Conservation (phyloP, 75 land plant genomes). For the Sequoia sempervirens region DNA sequence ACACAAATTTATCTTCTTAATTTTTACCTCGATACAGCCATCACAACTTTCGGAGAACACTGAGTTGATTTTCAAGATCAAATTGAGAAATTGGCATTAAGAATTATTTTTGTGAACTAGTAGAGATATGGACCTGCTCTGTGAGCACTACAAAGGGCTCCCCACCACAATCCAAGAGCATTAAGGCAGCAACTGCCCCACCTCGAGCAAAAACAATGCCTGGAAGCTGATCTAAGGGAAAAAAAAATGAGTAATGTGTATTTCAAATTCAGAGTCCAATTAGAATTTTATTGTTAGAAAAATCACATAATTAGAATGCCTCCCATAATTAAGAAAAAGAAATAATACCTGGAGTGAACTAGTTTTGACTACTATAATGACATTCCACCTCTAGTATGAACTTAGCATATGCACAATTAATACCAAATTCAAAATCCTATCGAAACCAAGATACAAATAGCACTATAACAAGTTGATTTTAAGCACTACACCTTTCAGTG, state of each 20-base stretch:
- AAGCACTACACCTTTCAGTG: no score
- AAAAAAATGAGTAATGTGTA: slow-evolving; percentile 2
- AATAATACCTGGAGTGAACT: background rate
- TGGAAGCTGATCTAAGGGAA: slow-evolving; percentile 69
- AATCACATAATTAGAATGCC: background rate
- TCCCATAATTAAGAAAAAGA: background rate
- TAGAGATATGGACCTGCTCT: slow-evolving; percentile 67
- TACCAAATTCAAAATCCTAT: background rate
- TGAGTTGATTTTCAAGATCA: background rate
- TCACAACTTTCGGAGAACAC: background rate
- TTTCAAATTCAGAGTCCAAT: background rate
- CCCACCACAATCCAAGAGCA: slow-evolving; percentile 74
- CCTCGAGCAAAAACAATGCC: slow-evolving; percentile 96
- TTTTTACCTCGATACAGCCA: background rate
- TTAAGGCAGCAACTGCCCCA: slow-evolving; percentile 77
- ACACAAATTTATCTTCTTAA: background rate
- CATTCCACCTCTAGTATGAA: background rate
- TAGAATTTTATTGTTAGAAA: background rate
- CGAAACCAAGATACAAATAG: background rate
- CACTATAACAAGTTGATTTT: background rate
- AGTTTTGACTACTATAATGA: background rate
- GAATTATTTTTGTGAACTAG: background rate
- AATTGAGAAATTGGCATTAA: background rate
- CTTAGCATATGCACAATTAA: background rate
- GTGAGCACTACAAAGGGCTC: slow-evolving; percentile 84